Evolutionary conservation across 345 rosid genomes (phyloP), one percentile per base, ranked within the genome.

Genomic region (Luvunga scandens): DNA sequence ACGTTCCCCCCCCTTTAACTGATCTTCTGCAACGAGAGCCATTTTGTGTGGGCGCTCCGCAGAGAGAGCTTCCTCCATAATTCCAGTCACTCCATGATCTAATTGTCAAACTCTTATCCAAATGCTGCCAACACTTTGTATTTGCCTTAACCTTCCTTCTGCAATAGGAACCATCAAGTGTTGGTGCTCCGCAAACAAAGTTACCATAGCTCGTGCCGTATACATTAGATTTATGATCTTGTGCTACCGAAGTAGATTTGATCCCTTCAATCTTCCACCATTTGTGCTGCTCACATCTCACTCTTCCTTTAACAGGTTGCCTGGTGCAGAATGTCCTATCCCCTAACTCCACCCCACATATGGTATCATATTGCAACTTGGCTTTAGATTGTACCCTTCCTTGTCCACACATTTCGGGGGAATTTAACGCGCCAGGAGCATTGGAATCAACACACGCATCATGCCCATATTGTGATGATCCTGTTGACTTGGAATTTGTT

Each of bases 201-300:
- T 27, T 31, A 39, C 10, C 7, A 79, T 19, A 28, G 18, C 55
- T 45, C 18, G 18, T 13, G 3, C 50, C 50, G 50, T 45, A 61
- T 7, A 36, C 7, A 16, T 66, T 18, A 8, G 25, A 16, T 64
- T 72, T 63, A 33, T 13, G 50, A 45, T 45, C 71, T 31, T 55
- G 74, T 71, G 72, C 45, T 14, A 22, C 27, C 57, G 81, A 57
- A 36, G 68, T 56, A 14, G 86, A 83, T 30, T 79, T 73, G 21
- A 75, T 75, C 75, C 82, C 83, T 24, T 67, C 73, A 34, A 89
- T 75, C 80, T 80, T 89, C 94, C 86, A 84, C 70, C 95, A 92
- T 83, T 87, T 90, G 38, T 92, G 95, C 63, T 85, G 89, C 45
- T 89, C 86, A 16, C 97, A 91, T 77, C 95, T 84, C 81, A 86